A percentile compares a stretch with the other conserved stretches of the same genome.
Evolutionary conservation across 164 flowering plant species (phyloP).

Genomic region (Piper betle): DNA sequence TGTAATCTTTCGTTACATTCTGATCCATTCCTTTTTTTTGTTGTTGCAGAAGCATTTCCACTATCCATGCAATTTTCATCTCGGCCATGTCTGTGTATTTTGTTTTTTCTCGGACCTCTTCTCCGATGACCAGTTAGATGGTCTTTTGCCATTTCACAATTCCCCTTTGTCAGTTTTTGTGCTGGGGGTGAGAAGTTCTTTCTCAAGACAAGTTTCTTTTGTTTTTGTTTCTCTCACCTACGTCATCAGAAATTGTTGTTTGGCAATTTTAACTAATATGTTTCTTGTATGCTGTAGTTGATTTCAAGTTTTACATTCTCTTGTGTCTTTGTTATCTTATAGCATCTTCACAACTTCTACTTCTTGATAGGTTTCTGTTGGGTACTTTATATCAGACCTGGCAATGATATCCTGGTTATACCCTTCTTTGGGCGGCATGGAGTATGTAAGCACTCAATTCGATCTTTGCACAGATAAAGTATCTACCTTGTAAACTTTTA

Average conservation of each 20-base stretch:
- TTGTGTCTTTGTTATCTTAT: neutral
- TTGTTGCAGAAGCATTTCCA: constrained; percentile 70
- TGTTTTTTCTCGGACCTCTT: constrained; percentile 85
- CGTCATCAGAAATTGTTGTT: too few species aligned
- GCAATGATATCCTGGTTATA: too few species aligned
- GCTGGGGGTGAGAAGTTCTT: constrained; percentile 41
- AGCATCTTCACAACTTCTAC: neutral
- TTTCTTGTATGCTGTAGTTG: too few species aligned
- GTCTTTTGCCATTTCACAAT: constrained; percentile 44
- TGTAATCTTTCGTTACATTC: neutral
- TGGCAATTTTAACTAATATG: too few species aligned
- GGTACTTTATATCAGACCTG: too few species aligned
- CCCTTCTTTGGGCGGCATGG: too few species aligned
- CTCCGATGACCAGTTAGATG: constrained; percentile 41
- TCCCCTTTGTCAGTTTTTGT: constrained; percentile 66
- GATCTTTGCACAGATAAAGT: too few species aligned
- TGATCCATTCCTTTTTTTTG: neutral
- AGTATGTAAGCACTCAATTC: too few species aligned
- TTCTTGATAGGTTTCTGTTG: too few species aligned
- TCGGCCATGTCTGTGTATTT: constrained; percentile 59
- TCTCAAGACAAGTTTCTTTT: neutral
- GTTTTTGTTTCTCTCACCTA: too few species aligned
- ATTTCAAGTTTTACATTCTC: too few species aligned
- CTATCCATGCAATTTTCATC: constrained; percentile 80
- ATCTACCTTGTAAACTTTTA: too few species aligned